A percentile compares a stretch with the other conserved stretches of the same genome.
phyloP scores from a whole-genome alignment of 2,329 filamentous ascomycete species.

The Hypoxylon sp. region DNA sequence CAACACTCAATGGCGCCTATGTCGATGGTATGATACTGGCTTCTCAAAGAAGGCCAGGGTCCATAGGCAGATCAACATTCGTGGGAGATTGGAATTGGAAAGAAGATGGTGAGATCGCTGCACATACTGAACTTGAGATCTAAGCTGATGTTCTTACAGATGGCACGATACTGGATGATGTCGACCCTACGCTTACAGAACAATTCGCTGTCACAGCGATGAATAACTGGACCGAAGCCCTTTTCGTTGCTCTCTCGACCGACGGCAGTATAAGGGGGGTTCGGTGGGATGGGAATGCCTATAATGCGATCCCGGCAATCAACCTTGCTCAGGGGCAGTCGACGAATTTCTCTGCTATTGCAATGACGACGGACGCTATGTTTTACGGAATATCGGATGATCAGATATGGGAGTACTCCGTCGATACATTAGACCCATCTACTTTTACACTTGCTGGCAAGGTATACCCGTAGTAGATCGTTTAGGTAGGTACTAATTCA shows the following conservation, averaged over 20 bases:
- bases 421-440: slow-evolving; percentile 38
- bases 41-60: slow-evolving; percentile 32
- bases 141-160: slow-evolving; percentile 26
- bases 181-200: slow-evolving; percentile 34
- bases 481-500: not conserved
- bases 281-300: slow-evolving; percentile 26
- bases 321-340: slow-evolving; percentile 34
- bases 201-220: slow-evolving; percentile 42
- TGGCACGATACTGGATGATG: slow-evolving; percentile 32
- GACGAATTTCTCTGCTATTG: slow-evolving; percentile 46
- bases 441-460: slow-evolving; percentile 41
- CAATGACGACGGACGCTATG: slow-evolving; percentile 45
- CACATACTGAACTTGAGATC: too few species aligned
- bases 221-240: slow-evolving; percentile 37
- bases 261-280: slow-evolving; percentile 28
- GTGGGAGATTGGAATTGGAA: slow-evolving; percentile 36
- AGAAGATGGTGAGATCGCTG: slow-evolving; percentile 31
- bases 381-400: slow-evolving; percentile 46
- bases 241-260: slow-evolving; percentile 27
- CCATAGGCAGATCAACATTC: slow-evolving; percentile 32
- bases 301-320: slow-evolving; percentile 27
- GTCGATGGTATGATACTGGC: slow-evolving; percentile 38
- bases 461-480: slow-evolving; percentile 39
- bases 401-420: slow-evolving; percentile 43
- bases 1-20: slow-evolving; percentile 28